Evolutionary conservation across 2,329 filamentous ascomycete species (phyloP).

Genomic region (Phaeosphaeriaceae sp.): DNA sequence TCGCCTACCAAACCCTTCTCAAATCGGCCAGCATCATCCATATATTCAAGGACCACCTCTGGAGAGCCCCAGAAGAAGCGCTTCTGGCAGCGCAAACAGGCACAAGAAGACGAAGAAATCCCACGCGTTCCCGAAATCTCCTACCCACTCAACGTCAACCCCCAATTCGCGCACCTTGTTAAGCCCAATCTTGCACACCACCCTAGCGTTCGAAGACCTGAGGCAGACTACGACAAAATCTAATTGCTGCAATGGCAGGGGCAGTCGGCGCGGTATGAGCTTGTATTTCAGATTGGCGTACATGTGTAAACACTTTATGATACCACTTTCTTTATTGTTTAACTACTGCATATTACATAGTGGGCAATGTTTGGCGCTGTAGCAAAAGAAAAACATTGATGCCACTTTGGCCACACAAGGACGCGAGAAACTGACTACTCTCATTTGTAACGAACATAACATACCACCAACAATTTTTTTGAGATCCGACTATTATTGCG

Average conservation of each 20-base stretch:
- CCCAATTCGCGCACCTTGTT: constrained; percentile 61
- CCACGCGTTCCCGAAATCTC: constrained; percentile 62
- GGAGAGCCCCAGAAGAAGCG: constrained; percentile 35
- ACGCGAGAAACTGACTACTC: not conserved
- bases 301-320: constrained; percentile 27
- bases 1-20: constrained; percentile 35
- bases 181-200: constrained; percentile 65
- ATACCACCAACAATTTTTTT: not conserved
- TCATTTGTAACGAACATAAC: not conserved
- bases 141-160: constrained; percentile 59
- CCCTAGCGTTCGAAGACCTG: constrained; percentile 46
- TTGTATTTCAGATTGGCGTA: not conserved
- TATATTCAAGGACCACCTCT: constrained; percentile 43
- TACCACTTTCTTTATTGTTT: constrained; percentile 31
- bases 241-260: constrained; percentile 8
- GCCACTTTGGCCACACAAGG: not conserved
- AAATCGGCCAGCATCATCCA: constrained; percentile 38
- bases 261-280: too few relatives aligned
- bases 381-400: constrained; percentile 1
- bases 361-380: constrained; percentile 8
- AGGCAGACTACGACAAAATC: constrained; percentile 39
- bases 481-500: too few relatives aligned
- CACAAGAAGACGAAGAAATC: constrained; percentile 48
- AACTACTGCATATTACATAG: constrained; percentile 11
- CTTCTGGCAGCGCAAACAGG: constrained; percentile 39